Evolutionary conservation across 345 rosid genomes (phyloP).

Genomic region (Corchorus capsularis): DNA sequence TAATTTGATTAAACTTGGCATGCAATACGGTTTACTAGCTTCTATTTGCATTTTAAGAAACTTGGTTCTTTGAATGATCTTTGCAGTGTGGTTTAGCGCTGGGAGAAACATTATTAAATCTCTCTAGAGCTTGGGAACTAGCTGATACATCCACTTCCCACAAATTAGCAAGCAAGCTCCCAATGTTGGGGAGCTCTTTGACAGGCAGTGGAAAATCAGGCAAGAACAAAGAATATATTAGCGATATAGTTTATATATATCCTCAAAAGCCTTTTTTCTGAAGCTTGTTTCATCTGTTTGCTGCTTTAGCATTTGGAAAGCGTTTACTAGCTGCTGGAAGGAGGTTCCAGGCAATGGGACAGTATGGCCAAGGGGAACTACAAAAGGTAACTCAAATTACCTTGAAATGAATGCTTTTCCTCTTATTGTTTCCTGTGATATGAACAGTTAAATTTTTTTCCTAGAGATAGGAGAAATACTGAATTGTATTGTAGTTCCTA

Average conservation of each 20-base stretch:
- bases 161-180: constrained; percentile 59
- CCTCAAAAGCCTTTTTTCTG: constrained; percentile 27
- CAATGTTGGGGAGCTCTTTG: constrained; percentile 51
- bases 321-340: constrained; percentile 81
- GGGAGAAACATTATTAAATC: constrained; percentile 68
- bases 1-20: not conserved
- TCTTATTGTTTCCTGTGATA: constrained; percentile 14
- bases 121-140: constrained; percentile 81
- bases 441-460: not conserved
- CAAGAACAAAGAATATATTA: constrained; percentile 36
- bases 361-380: constrained; percentile 88
- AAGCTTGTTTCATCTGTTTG: constrained; percentile 33
- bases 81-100: constrained; percentile 84
- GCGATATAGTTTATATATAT: constrained; percentile 23
- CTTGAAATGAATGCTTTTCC: constrained; percentile 27
- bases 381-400: constrained; percentile 56
- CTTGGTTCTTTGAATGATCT: constrained; percentile 13
- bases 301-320: constrained; percentile 74
- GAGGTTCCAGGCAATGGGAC: constrained; percentile 92
- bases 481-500: not conserved
- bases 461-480: not conserved
- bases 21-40: not conserved
- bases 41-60: not conserved
- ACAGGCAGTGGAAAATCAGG: constrained; percentile 68
- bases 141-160: constrained; percentile 73